Evolutionary conservation across 805 yeast species (phyloP).

Genomic region (Pichia insulana): DNA sequence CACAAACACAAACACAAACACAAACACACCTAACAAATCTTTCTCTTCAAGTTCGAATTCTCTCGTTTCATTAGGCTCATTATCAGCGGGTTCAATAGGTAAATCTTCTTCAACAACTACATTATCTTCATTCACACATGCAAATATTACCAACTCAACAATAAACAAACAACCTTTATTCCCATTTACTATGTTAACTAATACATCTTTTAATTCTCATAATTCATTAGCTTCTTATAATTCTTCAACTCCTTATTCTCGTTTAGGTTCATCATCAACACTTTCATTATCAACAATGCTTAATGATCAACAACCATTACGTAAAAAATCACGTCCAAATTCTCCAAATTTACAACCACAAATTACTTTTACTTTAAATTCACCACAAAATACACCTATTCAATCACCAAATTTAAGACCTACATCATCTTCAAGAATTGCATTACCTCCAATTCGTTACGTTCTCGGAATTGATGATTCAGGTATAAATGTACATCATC

Average conservation of each 20-base stretch:
- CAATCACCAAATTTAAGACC: slow-evolving; percentile 32
- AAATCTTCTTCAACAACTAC: slow-evolving; percentile 23
- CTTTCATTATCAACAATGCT: slow-evolving; percentile 20
- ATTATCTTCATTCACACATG: slow-evolving; percentile 15
- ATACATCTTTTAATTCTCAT: too few species aligned
- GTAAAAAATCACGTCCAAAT: slow-evolving; percentile 31
- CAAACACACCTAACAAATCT: background rate
- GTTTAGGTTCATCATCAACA: background rate
- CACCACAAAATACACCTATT: slow-evolving; percentile 28
- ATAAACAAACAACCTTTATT: too few species aligned
- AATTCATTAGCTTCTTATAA: too few species aligned
- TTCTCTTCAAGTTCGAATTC: slow-evolving; percentile 15
- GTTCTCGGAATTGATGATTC: slow-evolving; percentile 17
- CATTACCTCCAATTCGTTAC: slow-evolving; percentile 28
- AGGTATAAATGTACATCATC: background rate
- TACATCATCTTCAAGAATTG: slow-evolving; percentile 8
- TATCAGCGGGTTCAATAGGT: slow-evolving; percentile 23
- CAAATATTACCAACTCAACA: slow-evolving; percentile 1
- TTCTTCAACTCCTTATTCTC: too few species aligned
- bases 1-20: background rate
- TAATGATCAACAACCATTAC: slow-evolving; percentile 17
- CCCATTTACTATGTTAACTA: slow-evolving; percentile 9
- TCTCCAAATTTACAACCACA: slow-evolving; percentile 24
- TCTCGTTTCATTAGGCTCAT: slow-evolving; percentile 24
- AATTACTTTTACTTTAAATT: too few species aligned